Percentiles rank a stretch among this genome's conserved stretches.
Evolutionary conservation across 2,329 filamentous ascomycete genomes (phyloP).

Genomic region (Capronia coronata): DNA sequence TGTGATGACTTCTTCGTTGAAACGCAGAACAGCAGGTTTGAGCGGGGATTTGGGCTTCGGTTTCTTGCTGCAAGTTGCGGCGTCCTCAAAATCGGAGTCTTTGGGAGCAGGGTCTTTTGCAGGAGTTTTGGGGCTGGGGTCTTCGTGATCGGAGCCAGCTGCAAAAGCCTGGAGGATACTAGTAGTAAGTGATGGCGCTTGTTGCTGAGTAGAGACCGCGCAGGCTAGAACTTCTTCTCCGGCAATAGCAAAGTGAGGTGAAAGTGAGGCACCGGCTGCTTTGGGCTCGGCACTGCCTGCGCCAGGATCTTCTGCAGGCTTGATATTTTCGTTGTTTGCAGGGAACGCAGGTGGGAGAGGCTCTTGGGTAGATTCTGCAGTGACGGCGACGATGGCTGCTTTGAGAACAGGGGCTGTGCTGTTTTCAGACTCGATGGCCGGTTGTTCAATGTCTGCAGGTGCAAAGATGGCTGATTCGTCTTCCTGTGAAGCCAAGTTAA

Average conservation of each 20-base stretch:
- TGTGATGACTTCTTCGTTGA: conserved; percentile 3
- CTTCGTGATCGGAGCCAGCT: not conserved
- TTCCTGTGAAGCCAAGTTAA: not conserved
- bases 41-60: not conserved
- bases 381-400: not conserved
- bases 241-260: not conserved
- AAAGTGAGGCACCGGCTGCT: not conserved
- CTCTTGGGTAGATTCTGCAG: not conserved
- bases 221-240: not conserved
- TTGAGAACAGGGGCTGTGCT: not conserved
- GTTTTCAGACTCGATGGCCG: not conserved
- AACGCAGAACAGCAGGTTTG: not conserved
- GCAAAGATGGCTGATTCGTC: not conserved
- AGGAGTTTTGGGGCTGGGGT: too few species aligned
- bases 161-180: too few species aligned
- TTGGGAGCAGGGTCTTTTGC: too few species aligned
- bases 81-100: too few species aligned
- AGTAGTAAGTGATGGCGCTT: not conserved
- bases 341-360: not conserved
- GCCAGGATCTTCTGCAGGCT: not conserved
- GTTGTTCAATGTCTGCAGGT: not conserved
- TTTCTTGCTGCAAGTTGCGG: too few species aligned
- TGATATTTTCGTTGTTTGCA: not conserved
- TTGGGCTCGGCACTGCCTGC: not conserved
- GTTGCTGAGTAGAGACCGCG: not conserved